These are phyloP conservation scores for Agroathelia rolfsii DNA, from an alignment of 1,284 basidiomycete species.

Conservation along the genomic window DNA sequence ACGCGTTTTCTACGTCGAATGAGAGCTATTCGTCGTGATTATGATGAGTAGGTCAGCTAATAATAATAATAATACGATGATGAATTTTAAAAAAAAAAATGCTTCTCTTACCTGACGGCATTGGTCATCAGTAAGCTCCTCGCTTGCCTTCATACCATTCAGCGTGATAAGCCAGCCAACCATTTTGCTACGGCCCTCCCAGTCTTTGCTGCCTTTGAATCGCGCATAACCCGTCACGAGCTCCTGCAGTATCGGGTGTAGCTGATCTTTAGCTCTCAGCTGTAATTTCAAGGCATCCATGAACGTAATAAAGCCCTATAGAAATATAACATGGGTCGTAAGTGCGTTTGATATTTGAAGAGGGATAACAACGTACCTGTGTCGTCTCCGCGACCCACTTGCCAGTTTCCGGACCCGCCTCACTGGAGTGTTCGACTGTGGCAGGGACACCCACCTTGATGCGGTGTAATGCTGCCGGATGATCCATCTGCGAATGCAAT, in stretches of 20 bases:
- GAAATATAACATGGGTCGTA: conserved; percentile 2
- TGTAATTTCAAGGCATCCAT: conserved; percentile 96
- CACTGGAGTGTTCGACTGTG: conserved; percentile 88
- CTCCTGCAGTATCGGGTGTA: conserved; percentile 91
- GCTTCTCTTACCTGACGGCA: conserved; percentile 82
- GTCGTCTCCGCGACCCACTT: conserved; percentile 99
- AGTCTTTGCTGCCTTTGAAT: conserved; percentile 88
- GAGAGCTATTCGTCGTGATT: conserved; percentile 67
- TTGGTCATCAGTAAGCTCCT: conserved; percentile 94
- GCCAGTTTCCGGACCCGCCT: conserved; percentile 76
- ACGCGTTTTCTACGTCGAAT: conserved; percentile 96
- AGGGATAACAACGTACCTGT: conserved; percentile 44
- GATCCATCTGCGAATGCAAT: conserved; percentile 77
- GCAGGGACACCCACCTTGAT: conserved; percentile 91
- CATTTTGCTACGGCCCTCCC: conserved; percentile 90
- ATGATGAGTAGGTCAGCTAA: background rate
- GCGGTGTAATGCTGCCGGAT: conserved; percentile 85
- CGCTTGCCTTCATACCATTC: conserved; percentile 94
- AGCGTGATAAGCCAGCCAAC: conserved; percentile 94
- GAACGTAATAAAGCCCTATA: conserved; percentile 91
- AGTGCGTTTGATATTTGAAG: background rate
- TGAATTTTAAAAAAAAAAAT: too few species aligned
- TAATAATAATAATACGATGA: background rate
- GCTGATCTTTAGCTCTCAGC: conserved; percentile 90
- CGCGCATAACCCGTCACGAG: conserved; percentile 87